phyloP scores from a whole-genome alignment of 768 basidiomycete species.

The Amanita fuliginea region DNA sequence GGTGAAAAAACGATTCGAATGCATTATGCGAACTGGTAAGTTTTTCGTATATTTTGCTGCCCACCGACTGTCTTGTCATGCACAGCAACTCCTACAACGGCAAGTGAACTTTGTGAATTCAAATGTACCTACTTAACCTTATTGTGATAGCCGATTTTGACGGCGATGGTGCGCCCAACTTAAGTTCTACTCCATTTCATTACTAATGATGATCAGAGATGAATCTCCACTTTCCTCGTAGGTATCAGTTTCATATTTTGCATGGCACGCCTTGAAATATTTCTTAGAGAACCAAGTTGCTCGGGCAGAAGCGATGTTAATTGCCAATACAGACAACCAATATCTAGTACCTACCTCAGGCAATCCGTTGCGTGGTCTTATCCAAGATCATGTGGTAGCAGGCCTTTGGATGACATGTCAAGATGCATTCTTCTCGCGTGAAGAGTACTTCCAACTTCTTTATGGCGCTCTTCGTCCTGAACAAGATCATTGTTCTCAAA shows the following conservation, averaged over 20 bases:
- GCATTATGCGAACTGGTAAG: conserved; percentile 99
- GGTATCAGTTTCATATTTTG: conserved; percentile 19
- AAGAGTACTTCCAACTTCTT: conserved; percentile 92
- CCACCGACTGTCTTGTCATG: conserved; percentile 10
- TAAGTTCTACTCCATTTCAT: conserved; percentile 6
- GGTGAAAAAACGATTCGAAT: conserved; percentile 99
- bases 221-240: conserved; percentile 99
- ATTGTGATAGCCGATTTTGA: conserved; percentile 69
- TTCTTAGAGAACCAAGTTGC: conserved; percentile 83
- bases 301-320: conserved; percentile 85
- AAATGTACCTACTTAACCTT: not conserved
- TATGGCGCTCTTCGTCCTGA: conserved; percentile 93
- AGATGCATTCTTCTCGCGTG: conserved; percentile 88
- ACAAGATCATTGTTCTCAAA: conserved; percentile 46
- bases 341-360: conserved; percentile 99
- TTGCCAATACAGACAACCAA: conserved; percentile 97
- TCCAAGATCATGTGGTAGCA: conserved; percentile 98
- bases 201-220: conserved; percentile 52
- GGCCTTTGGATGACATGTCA: conserved; percentile 99
- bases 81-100: conserved; percentile 94
- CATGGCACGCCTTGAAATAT: not conserved
- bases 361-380: conserved; percentile 92
- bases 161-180: conserved; percentile 56
- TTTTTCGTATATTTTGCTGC: conserved; percentile 8
- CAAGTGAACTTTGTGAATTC: conserved; percentile 20